Percentiles rank a stretch among this genome's conserved stretches.
Conservation (phyloP, 352 stramenopile species). For the Phytopythium montanum region DNA sequence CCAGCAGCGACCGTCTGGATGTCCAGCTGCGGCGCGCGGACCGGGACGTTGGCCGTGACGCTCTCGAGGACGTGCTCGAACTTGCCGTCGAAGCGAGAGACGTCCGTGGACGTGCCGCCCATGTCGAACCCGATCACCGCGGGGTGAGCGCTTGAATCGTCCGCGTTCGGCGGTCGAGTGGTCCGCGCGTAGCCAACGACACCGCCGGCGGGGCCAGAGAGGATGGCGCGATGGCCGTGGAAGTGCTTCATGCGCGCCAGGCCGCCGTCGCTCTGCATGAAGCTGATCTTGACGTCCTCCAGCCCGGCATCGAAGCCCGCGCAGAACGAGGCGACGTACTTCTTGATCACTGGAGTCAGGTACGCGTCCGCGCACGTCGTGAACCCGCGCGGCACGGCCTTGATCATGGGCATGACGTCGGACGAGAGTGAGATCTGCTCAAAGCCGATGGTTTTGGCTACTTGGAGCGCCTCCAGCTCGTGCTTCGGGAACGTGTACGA, state of each 20-base stretch:
- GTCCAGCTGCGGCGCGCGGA: constrained; percentile 97
- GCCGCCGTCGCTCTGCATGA: constrained; percentile 99
- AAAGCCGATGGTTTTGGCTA: constrained; percentile 93
- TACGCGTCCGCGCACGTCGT: constrained; percentile 98
- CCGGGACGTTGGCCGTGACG: constrained; percentile 96
- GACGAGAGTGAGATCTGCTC: constrained; percentile 89
- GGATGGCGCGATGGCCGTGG: constrained; percentile 90
- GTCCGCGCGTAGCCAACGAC: constrained; percentile 98
- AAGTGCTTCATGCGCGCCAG: constrained; percentile 95
- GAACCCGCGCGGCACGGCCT: constrained; percentile 95
- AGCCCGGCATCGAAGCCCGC: constrained; percentile 94
- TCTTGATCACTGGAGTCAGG: constrained; percentile 97
- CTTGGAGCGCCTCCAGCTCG: constrained; percentile 85
- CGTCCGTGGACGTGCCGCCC: constrained; percentile 98
- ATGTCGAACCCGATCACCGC: constrained; percentile 98
- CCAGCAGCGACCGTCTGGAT: constrained; percentile 99
- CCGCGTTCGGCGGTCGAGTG: constrained; percentile 46
- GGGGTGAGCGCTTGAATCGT: constrained; percentile 7
- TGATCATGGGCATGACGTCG: constrained; percentile 98
- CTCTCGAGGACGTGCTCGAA: constrained; percentile 99
- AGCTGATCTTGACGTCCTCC: constrained; percentile 91
- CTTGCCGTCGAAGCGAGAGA: constrained; percentile 95
- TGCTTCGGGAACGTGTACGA: constrained; percentile 96
- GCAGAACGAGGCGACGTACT: constrained; percentile 96
- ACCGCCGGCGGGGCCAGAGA: constrained; percentile 92